Evolutionary conservation across 202 grass and related monocot species (phyloP).

Genomic region (Brachypodium distachyon): DNA sequence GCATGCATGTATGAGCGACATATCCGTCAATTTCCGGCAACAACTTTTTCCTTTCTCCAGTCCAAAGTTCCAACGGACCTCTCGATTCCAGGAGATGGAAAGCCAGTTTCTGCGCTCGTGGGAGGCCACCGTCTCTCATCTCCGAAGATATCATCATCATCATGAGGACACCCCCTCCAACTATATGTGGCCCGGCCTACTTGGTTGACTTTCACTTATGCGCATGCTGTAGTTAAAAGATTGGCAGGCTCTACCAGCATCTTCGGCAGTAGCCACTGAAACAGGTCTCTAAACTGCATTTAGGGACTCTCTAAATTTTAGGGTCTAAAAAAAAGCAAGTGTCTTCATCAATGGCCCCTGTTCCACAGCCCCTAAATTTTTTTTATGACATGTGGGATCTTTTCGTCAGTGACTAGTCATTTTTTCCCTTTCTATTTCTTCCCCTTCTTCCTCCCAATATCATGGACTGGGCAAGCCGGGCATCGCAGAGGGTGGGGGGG

Average conservation of each 20-base stretch:
- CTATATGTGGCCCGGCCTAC: conserved; percentile 9
- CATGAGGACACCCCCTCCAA: conserved; percentile 1
- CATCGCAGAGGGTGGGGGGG: too few species aligned
- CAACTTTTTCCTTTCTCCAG: neutral
- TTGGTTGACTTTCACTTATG: neutral
- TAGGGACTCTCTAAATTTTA: too few species aligned
- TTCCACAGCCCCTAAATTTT: too few species aligned
- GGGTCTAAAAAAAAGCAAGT: too few species aligned
- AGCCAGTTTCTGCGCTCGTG: neutral
- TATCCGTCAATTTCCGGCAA: neutral
- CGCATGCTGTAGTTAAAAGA: neutral
- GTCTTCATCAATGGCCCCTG: too few species aligned
- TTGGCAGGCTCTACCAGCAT: neutral
- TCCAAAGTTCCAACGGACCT: neutral
- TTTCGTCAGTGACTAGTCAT: too few species aligned
- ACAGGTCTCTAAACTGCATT: too few species aligned
- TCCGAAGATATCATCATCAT: neutral
- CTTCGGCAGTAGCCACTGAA: too few species aligned
- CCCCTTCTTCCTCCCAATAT: too few species aligned
- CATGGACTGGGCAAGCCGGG: too few species aligned
- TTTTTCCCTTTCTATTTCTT: too few species aligned
- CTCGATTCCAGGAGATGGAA: neutral
- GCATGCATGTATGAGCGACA: neutral
- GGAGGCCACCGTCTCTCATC: neutral
- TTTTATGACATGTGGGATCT: too few species aligned